A percentile compares a stretch with the other conserved stretches of the same genome.
These are phyloP conservation scores for Fonsecaea multimorphosa DNA, from an alignment of 2,329 filamentous ascomycete species.

Conservation along the genomic window DNA sequence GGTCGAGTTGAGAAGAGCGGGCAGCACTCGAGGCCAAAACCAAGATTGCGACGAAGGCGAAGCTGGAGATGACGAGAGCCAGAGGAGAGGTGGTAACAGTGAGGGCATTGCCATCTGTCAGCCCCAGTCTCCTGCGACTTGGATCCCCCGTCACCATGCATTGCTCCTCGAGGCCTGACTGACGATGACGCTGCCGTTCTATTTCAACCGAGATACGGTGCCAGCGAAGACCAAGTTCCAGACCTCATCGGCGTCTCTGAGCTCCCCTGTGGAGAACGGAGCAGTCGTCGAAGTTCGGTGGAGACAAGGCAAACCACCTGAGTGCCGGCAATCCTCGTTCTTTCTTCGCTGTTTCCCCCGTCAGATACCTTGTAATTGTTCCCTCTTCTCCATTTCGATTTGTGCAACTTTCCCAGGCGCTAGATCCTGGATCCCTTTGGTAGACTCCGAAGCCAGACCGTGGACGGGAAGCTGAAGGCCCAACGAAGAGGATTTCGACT, in stretches of 20 bases:
- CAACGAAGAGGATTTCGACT: too few relatives aligned
- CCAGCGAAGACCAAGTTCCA: not conserved
- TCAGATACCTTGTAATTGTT: not conserved
- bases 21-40: not conserved
- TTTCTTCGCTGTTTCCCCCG: not conserved
- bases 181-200: not conserved
- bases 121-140: not conserved
- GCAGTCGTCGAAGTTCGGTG: not conserved
- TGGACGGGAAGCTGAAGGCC: not conserved
- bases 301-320: not conserved
- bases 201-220: not conserved
- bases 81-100: not conserved
- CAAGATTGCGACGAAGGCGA: not conserved
- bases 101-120: not conserved
- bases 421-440: not conserved
- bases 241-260: not conserved
- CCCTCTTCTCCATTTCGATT: not conserved
- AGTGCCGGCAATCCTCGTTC: not conserved
- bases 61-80: not conserved
- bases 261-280: not conserved
- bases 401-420: not conserved
- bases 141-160: not conserved
- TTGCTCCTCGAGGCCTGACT: not conserved
- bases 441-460: not conserved
- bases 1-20: not conserved